These are phyloP conservation scores for Lactuca sativa DNA, from an alignment of 129 eudicot species.

Conservation along the genomic window DNA sequence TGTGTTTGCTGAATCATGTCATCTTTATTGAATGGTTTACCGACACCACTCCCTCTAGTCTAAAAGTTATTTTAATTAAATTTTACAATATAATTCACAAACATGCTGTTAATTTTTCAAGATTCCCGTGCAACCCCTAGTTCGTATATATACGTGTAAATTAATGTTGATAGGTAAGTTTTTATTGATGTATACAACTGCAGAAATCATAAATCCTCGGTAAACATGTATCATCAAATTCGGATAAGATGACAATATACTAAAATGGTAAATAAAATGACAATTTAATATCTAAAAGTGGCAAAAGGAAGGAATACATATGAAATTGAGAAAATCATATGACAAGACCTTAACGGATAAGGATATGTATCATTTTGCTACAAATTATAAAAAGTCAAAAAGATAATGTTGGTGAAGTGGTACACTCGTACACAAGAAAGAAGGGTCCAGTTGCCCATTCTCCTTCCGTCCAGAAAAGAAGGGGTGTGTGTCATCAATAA, in stretches of 20 bases:
- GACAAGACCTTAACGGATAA: neutral
- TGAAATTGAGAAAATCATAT: neutral
- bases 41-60: too few species aligned
- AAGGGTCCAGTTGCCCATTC: conserved; percentile 13
- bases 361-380: neutral
- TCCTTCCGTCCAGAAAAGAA: conserved; percentile 1
- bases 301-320: neutral
- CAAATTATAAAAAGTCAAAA: neutral
- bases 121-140: too few species aligned
- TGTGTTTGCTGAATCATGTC: too few species aligned
- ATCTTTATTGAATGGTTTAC: too few species aligned
- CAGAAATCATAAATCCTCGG: neutral
- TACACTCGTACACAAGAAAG: neutral
- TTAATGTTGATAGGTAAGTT: too few species aligned
- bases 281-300: neutral
- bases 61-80: too few species aligned
- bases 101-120: too few species aligned
- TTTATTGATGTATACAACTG: neutral
- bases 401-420: conserved; percentile 19
- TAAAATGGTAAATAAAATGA: neutral
- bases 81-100: too few species aligned
- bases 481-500: neutral
- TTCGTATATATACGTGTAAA: too few species aligned
- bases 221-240: neutral
- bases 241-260: neutral